Conservation (phyloP, 345 rosid species). For the Syzygium jambos region DNA sequence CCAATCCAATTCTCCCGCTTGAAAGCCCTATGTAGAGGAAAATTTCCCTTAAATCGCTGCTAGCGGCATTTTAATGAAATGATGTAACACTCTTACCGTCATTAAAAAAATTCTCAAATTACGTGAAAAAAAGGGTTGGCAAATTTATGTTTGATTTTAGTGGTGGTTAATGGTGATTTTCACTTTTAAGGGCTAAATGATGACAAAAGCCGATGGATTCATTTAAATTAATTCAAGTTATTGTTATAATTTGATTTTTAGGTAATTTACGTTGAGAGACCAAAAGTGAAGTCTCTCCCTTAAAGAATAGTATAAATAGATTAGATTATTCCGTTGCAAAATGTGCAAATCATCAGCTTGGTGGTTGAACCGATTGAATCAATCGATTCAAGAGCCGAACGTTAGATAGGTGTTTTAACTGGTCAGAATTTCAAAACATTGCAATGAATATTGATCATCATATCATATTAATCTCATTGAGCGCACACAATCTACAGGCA, state of each 20-base stretch:
- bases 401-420: neutral
- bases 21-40: neutral
- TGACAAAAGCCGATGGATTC: neutral
- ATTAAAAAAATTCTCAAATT: neutral
- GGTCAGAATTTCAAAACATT: neutral
- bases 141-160: neutral
- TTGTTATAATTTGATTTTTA: neutral
- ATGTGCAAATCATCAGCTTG: neutral
- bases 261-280: neutral
- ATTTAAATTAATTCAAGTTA: too few relatives aligned
- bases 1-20: neutral
- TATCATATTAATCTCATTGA: neutral
- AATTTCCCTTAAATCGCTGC: neutral
- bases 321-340: neutral
- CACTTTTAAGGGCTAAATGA: neutral
- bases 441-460: neutral
- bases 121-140: neutral
- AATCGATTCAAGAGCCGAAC: neutral
- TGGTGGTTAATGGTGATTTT: neutral
- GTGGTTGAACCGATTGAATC: neutral
- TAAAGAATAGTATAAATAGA: too few relatives aligned
- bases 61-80: neutral
- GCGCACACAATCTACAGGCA: neutral
- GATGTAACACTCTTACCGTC: too few relatives aligned
- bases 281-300: neutral